Conservation (phyloP, 1,139 yeast species). For the Geotrichum bryndzae region DNA sequence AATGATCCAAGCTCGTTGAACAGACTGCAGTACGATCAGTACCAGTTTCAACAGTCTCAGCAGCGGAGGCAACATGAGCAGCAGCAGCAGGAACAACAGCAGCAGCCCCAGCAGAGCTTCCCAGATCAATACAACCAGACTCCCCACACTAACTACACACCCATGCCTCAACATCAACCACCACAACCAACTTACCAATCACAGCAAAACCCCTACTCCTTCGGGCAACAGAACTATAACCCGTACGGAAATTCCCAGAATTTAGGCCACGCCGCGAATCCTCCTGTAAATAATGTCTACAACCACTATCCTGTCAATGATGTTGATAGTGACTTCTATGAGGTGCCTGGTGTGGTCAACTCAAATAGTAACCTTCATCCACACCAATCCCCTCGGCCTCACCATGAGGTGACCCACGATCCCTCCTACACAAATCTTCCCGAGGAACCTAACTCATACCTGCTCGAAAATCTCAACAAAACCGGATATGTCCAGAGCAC, state of each 20-base stretch:
- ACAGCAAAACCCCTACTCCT: not conserved
- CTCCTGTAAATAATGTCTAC: not conserved
- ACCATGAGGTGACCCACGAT: constrained; percentile 7
- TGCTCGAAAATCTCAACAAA: constrained; percentile 1
- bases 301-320: constrained; percentile 3
- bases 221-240: not conserved
- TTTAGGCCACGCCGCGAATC: not conserved
- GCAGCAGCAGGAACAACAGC: not conserved
- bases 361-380: not conserved
- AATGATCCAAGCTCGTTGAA: not conserved
- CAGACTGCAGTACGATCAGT: not conserved
- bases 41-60: not conserved
- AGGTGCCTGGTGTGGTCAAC: not conserved
- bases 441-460: constrained; percentile 9
- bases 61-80: not conserved
- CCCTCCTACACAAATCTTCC: not conserved
- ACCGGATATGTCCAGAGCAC: not conserved
- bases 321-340: constrained; percentile 3
- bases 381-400: constrained; percentile 2
- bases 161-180: not conserved
- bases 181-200: not conserved
- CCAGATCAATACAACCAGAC: not conserved
- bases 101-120: not conserved
- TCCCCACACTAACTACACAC: not conserved
- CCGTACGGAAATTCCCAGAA: not conserved